Evolutionary conservation across 306 rosid species (phyloP), one percentile per base, ranked within the genome.

Genomic region (Prunus mongolica): DNA sequence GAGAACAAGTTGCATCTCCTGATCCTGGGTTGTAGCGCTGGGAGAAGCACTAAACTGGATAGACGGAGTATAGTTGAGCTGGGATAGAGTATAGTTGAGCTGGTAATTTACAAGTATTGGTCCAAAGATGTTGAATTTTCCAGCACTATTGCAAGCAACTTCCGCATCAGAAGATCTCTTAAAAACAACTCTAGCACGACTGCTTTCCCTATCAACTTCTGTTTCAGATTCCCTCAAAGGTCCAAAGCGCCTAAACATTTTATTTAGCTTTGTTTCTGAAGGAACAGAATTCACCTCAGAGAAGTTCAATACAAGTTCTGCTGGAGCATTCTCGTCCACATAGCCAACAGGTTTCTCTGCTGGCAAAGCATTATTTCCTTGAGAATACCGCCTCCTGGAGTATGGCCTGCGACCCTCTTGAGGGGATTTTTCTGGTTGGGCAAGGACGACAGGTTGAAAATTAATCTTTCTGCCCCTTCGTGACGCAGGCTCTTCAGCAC

Each of bases 141-240:
- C 89, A 82, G 97, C 98, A 89, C 93, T 92, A 62, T 83, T 88
- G 78, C 65, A 87, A 64, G 98, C 97, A 64, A 89, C 86, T 84
- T 95, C 98, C 15, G 96, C 98, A 86, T 95, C 97, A 61, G 86
- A 71, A 79, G 86, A 75, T 81, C 80, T 90, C 82, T 92, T 95
- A 66, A 92, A 95, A 76, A 95, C 89, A 76, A 95, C 98, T 84
- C 97, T 89, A 12, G 98, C 98, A 71, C 97, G 96, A 73, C 97
- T 86, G 74, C 90, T 89, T 78, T 90, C 85, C 47, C 91, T 84
- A 80, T 92, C 97, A 56, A 95, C 97, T 83, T 92, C 98, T 65
- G 98, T 95, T 83, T 95, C 97, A 65, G 87, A 84, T 82, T 90
- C 96, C 85, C 84, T 89, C 14, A 95, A 79, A n/a, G 97, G 93